These are phyloP conservation scores for Anthostomella pinea DNA, from an alignment of 2,329 filamentous ascomycete species.

Conservation along the genomic window DNA sequence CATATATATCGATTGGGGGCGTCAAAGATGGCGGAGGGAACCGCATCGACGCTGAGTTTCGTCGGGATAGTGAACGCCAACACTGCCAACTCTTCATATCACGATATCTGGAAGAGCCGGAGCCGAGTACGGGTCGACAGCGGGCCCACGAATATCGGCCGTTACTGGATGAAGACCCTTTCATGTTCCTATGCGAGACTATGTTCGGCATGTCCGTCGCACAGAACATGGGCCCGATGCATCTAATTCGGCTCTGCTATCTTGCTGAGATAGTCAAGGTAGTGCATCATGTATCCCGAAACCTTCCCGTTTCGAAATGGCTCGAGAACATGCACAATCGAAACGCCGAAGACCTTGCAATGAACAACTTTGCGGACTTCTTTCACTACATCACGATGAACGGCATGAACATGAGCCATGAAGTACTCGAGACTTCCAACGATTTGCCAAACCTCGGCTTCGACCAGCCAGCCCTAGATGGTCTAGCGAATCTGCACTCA, in stretches of 20 bases:
- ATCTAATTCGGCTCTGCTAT: constrained; percentile 83
- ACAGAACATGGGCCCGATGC: constrained; percentile 69
- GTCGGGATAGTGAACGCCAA: constrained; percentile 66
- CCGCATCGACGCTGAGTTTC: constrained; percentile 64
- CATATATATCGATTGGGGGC: constrained; percentile 76
- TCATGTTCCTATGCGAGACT: constrained; percentile 78
- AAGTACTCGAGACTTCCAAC: constrained; percentile 30
- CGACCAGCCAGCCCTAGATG: constrained; percentile 53
- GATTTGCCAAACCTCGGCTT: constrained; percentile 47
- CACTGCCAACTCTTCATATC: constrained; percentile 72
- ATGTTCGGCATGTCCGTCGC: constrained; percentile 67
- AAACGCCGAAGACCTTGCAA: constrained; percentile 42
- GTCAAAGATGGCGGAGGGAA: constrained; percentile 60
- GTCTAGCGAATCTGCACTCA: constrained; percentile 51
- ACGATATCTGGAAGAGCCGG: constrained; percentile 43
- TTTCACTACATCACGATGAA: constrained; percentile 47
- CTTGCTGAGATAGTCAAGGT: constrained; percentile 88
- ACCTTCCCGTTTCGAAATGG: constrained; percentile 51
- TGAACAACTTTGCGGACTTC: constrained; percentile 56
- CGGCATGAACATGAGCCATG: constrained; percentile 41
- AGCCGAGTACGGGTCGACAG: constrained; percentile 37
- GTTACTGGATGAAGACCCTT: constrained; percentile 67
- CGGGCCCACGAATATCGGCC: constrained; percentile 50
- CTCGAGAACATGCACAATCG: constrained; percentile 43
- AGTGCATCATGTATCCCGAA: constrained; percentile 56